phyloP scores from a whole-genome alignment of 805 yeast genomes.

The Metschnikowia cerradonensis region DNA sequence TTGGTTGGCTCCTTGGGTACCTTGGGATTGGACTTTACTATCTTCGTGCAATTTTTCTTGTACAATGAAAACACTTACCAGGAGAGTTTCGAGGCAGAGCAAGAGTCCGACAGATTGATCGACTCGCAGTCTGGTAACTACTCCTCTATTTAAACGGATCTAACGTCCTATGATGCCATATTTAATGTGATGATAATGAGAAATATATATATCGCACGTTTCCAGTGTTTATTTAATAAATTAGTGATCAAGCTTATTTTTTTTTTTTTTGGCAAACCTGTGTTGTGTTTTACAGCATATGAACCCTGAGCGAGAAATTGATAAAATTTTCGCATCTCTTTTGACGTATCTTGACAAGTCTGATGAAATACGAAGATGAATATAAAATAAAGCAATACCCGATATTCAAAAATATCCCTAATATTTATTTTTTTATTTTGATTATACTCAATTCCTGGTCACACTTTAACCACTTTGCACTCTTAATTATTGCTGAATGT shows the following conservation, averaged over 20 bases:
- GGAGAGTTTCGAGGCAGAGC: neutral
- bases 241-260: neutral
- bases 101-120: slow-evolving; percentile 13
- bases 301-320: no score
- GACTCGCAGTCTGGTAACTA: slow-evolving; percentile 9
- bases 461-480: neutral
- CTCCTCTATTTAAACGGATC: slow-evolving; percentile 6
- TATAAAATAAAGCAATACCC: neutral
- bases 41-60: slow-evolving; percentile 79
- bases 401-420: no score
- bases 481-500: neutral
- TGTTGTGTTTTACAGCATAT: no score
- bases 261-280: neutral
- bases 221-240: neutral
- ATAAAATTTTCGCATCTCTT: neutral
- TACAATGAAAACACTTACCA: slow-evolving; percentile 45
- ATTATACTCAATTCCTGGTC: no score
- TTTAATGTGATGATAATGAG: neutral
- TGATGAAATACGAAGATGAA: neutral
- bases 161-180: neutral
- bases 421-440: no score
- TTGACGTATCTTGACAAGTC: neutral
- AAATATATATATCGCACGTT: neutral
- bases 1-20: slow-evolving; percentile 90
- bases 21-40: slow-evolving; percentile 72